Conservation (phyloP, 139 green algal species). For the Chlorella sp. region DNA sequence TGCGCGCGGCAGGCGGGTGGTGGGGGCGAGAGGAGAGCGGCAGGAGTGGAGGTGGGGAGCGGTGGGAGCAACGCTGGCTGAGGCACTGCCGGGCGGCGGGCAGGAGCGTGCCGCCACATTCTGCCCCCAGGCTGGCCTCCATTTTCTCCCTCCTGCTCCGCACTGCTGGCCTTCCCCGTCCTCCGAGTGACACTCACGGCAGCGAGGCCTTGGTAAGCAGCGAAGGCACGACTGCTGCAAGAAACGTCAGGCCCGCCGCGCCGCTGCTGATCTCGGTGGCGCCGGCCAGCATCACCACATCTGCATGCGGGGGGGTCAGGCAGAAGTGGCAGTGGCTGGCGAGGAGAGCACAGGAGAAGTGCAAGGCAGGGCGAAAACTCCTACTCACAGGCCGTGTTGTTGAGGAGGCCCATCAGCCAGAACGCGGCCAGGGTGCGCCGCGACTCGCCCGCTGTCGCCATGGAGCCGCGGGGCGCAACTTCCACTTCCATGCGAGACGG, state of each 20-base stretch:
- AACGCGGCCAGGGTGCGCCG: slow-evolving; percentile 30
- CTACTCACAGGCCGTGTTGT: slow-evolving; percentile 44
- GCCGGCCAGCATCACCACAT: slow-evolving; percentile 71
- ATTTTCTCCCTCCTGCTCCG: too few species aligned
- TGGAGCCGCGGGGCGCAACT: not conserved
- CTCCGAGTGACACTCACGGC: too few species aligned
- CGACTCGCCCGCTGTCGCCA: not conserved
- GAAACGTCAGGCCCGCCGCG: slow-evolving; percentile 67
- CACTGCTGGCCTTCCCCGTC: too few species aligned
- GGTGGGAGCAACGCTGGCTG: too few species aligned
- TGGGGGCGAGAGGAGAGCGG: not conserved
- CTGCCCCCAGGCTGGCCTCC: too few species aligned
- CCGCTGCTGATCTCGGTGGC: slow-evolving; percentile 55
- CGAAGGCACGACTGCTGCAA: slow-evolving; percentile 54
- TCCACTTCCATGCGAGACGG: not conserved
- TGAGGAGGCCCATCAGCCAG: slow-evolving; percentile 55
- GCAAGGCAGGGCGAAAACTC: not conserved
- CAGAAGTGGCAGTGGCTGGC: too few species aligned
- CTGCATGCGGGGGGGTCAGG: slow-evolving; percentile 12
- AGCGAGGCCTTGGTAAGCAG: slow-evolving; percentile 57
- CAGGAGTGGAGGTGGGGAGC: too few species aligned
- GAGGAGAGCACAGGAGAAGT: not conserved
- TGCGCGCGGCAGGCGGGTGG: slow-evolving; percentile 5
- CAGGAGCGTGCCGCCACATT: too few species aligned
- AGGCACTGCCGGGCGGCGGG: too few species aligned